Base-by-base conservation (phyloP, 2,329 filamentous ascomycete genomes). In the Fusarium albosuccineum region DNA sequence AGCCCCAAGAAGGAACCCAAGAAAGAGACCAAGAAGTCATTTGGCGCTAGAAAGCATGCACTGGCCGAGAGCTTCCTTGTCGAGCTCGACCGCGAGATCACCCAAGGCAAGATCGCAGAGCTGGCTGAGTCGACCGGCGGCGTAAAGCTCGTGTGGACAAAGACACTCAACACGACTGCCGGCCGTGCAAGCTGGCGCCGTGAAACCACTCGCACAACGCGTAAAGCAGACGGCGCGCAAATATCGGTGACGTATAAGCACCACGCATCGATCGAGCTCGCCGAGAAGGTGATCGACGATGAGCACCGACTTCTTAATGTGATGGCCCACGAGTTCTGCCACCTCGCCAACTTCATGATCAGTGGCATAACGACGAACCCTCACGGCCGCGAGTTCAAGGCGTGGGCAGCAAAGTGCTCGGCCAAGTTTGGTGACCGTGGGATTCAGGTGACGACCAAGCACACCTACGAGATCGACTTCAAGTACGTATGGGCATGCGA, bases 261-360 rank as follows among this genome's bases (percentile, higher is more conserved):
- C 69, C 89, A 95, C 76, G 93, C 93, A 9, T 88, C 85, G 14
- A 97, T 98, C 73, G 94, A 98, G 76, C 87, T 98, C 3, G 93
- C 94, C 0, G 89, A 92, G 56, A 97, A 97, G 76, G 90, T 97
- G 46, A 94, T 98, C 64, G 89, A 93, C 75, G 86, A 91, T 73
- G 88, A 92, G 69, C 79, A 91, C 60, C 88, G 93, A 4, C 85
- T 98, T 1, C 85, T 96, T 66, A 97, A 97, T 77, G 94, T 96
- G 0, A 81, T 98, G n/a, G 93, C 95, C 0, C 96, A 99, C 77
- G 96, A 99, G 73, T 98, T 96, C 81, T 98, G 96, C 77, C 96
- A 99, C 75, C 82, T 98, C 2, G 91, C 93, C 42, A 97, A 94
- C 73, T 97, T 95, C 78, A 97, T 98, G 89, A 83, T 98, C 66